Conservation (phyloP, 352 stramenopile species). For the Pythium folliculosum region DNA sequence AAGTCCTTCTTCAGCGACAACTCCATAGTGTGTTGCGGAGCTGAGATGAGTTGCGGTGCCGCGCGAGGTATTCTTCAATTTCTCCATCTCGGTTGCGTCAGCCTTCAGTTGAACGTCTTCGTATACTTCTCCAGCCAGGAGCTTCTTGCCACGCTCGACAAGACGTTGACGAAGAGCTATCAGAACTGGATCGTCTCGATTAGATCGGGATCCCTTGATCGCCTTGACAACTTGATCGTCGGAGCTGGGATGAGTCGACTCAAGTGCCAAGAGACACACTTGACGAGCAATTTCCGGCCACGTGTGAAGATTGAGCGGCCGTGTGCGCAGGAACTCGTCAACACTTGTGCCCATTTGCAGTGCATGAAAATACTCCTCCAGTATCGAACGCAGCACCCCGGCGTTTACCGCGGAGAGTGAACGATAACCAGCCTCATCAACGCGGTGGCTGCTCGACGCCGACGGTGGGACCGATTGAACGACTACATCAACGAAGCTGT, state of each 20-base stretch:
- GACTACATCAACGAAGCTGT: slow-evolving; percentile 54
- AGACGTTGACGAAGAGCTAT: slow-evolving; percentile 49
- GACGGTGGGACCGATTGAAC: slow-evolving; percentile 33
- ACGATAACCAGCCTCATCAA: slow-evolving; percentile 41
- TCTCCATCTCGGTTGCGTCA: background rate
- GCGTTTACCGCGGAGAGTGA: slow-evolving; percentile 59
- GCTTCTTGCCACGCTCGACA: slow-evolving; percentile 37
- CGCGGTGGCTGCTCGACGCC: slow-evolving; percentile 29
- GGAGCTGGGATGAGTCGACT: slow-evolving; percentile 62
- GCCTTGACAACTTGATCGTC: slow-evolving; percentile 78
- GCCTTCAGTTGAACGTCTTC: slow-evolving; percentile 38
- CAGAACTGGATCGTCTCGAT: slow-evolving; percentile 66
- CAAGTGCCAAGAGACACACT: slow-evolving; percentile 73
- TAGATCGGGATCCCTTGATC: slow-evolving; percentile 74
- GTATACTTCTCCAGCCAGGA: slow-evolving; percentile 57
- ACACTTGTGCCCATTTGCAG: slow-evolving; percentile 70
- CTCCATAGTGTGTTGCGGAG: slow-evolving; percentile 35
- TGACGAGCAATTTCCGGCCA: slow-evolving; percentile 82
- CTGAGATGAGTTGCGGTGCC: background rate
- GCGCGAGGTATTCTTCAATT: background rate
- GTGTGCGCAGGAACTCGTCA: slow-evolving; percentile 71
- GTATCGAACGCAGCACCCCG: slow-evolving; percentile 49
- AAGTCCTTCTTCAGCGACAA: slow-evolving; percentile 46
- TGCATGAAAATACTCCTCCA: slow-evolving; percentile 68
- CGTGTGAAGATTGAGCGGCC: slow-evolving; percentile 74